Evolutionary conservation across 2,329 filamentous ascomycete genomes (phyloP).

Genomic region (Verticillium nonalfalfae): DNA sequence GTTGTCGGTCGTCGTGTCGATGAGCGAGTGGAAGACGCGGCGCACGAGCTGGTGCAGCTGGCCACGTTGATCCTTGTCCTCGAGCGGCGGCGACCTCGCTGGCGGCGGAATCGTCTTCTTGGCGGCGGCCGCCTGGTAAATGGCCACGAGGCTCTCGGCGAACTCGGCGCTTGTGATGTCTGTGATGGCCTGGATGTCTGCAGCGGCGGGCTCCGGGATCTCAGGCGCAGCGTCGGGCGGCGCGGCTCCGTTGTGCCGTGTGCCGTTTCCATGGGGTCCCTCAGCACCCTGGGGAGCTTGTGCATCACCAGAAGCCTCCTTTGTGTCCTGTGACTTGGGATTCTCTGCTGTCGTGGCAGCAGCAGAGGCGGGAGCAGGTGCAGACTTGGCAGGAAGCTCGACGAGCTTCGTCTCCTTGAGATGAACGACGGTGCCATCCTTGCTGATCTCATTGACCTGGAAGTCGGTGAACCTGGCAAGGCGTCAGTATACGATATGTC

Average conservation of each 20-base stretch:
- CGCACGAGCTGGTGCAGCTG: constrained; percentile 59
- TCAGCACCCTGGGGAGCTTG: background rate
- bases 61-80: constrained; percentile 38
- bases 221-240: background rate
- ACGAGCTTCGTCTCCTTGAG: constrained; percentile 31
- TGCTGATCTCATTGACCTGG: constrained; percentile 80
- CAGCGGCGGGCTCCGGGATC: constrained; percentile 16
- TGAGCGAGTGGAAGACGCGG: constrained; percentile 68
- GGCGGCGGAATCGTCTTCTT: constrained; percentile 21
- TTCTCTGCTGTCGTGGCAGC: background rate
- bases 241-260: background rate
- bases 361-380: constrained; percentile 2
- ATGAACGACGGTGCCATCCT: constrained; percentile 70
- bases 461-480: constrained; percentile 75
- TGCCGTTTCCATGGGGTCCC: background rate
- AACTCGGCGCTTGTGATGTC: constrained; percentile 31
- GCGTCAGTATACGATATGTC: background rate
- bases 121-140: constrained; percentile 29
- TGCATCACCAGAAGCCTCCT: constrained; percentile 15
- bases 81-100: constrained; percentile 32
- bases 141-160: constrained; percentile 30
- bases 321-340: constrained; percentile 12
- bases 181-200: constrained; percentile 28
- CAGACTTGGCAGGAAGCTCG: constrained; percentile 6
- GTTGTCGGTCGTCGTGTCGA: constrained; percentile 65